Evolutionary conservation across 805 yeast genomes (phyloP).

Genomic region (Starmerella gropengiesseri): DNA sequence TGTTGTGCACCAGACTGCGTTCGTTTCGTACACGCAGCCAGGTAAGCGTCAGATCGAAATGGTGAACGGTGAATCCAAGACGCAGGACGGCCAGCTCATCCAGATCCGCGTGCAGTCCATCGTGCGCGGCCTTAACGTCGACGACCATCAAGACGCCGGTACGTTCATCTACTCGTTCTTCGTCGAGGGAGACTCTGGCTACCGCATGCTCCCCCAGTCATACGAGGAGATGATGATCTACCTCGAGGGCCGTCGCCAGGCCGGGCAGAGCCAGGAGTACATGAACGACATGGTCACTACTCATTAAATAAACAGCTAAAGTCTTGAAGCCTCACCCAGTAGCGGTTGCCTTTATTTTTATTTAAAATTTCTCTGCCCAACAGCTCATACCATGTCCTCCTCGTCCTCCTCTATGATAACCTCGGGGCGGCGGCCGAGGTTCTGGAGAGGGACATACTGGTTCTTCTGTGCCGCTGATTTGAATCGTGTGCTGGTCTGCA

Average conservation of each 20-base stretch:
- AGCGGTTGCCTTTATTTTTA: too few relatives aligned
- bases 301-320: conserved; percentile 2
- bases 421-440: conserved; percentile 19
- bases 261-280: conserved; percentile 56
- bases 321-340: too few relatives aligned
- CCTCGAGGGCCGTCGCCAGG: conserved; percentile 83
- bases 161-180: conserved; percentile 81
- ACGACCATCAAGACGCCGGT: conserved; percentile 61
- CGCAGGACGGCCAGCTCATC: conserved; percentile 54
- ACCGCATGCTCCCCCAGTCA: conserved; percentile 73
- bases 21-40: conserved; percentile 79
- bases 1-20: conserved; percentile 70
- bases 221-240: conserved; percentile 89
- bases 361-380: neutral
- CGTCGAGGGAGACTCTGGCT: conserved; percentile 38
- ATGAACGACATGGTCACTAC: conserved; percentile 14
- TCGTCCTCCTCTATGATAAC: conserved; percentile 24
- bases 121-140: conserved; percentile 57
- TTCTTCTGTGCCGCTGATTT: neutral
- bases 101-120: conserved; percentile 83
- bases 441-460: conserved; percentile 20
- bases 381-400: conserved; percentile 9
- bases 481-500: conserved; percentile 16
- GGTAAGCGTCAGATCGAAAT: conserved; percentile 31
- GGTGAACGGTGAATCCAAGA: conserved; percentile 22